A percentile compares a stretch with the other conserved stretches of the same genome.
Conservation (phyloP, 2,329 filamentous ascomycete genomes). For the Penicillium sp. region DNA sequence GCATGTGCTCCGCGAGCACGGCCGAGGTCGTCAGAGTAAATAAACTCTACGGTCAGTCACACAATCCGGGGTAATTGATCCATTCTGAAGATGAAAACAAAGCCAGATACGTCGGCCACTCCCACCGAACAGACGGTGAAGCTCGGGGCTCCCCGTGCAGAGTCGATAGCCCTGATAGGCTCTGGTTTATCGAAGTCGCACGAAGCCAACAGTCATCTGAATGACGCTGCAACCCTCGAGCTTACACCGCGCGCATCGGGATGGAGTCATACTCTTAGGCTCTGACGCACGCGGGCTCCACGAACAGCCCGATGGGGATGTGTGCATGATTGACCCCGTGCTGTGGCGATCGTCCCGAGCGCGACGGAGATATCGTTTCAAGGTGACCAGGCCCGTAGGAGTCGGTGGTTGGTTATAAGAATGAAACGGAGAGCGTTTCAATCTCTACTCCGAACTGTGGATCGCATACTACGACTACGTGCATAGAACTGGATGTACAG, state of each 20-base stretch:
- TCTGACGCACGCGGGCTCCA: slow-evolving; percentile 15
- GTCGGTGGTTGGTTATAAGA: background rate
- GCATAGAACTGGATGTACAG: background rate
- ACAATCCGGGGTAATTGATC: background rate
- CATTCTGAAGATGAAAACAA: background rate
- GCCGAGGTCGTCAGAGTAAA: background rate
- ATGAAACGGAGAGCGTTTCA: background rate
- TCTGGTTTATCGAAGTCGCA: background rate
- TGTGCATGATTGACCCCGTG: slow-evolving; percentile 14
- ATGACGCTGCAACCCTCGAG: background rate
- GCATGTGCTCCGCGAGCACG: background rate
- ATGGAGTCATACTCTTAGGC: slow-evolving; percentile 9
- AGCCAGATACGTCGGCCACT: background rate
- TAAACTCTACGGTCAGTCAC: background rate
- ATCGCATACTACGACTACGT: no score
- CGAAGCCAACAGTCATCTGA: background rate
- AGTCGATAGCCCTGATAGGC: slow-evolving; percentile 8
- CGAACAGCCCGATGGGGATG: slow-evolving; percentile 16
- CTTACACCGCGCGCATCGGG: slow-evolving; percentile 1
- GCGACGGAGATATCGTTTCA: background rate
- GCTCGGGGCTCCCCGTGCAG: background rate
- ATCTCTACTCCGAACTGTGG: background rate
- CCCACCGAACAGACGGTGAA: slow-evolving; percentile 1
- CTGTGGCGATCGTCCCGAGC: slow-evolving; percentile 13
- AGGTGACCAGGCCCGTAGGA: background rate